These are phyloP conservation scores for Chytriomyces sp. DNA, from an alignment of 192 early-diverging fungal genomes.

Conservation along the genomic window DNA sequence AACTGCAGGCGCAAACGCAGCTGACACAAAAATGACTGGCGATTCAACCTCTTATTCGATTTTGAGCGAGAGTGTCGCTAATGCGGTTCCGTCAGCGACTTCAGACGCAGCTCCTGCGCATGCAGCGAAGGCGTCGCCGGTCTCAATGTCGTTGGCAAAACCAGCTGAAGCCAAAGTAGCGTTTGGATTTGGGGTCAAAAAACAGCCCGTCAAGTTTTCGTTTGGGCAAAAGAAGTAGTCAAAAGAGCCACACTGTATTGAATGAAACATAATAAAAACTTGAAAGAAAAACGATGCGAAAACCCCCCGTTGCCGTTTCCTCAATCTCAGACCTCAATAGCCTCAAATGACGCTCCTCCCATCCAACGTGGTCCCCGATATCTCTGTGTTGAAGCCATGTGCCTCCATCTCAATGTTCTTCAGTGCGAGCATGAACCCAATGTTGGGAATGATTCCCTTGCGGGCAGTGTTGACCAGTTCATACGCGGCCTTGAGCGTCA, in stretches of 20 bases:
- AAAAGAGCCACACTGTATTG: not conserved
- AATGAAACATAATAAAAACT: not conserved
- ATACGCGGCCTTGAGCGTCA: constrained; percentile 70
- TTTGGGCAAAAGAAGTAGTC: constrained; percentile 20
- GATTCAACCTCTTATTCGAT: not conserved
- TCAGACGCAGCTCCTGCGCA: not conserved
- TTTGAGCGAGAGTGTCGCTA: too few species aligned
- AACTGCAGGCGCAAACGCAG: not conserved
- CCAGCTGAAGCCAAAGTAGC: constrained; percentile 32
- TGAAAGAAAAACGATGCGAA: not conserved
- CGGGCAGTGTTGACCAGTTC: constrained; percentile 68
- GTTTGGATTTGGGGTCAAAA: constrained; percentile 38
- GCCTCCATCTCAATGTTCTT: constrained; percentile 69
- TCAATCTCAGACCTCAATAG: too few species aligned
- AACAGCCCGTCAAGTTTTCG: constrained; percentile 34
- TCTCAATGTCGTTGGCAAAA: not conserved
- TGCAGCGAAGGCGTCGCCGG: constrained; percentile 10
- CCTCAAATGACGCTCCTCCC: not conserved
- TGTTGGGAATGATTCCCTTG: constrained; percentile 73
- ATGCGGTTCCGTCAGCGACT: too few species aligned
- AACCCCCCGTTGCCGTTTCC: too few species aligned
- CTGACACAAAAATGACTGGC: not conserved
- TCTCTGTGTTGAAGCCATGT: constrained; percentile 46
- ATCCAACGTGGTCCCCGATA: constrained; percentile 3
- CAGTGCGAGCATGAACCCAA: constrained; percentile 76